A percentile compares a stretch with the other conserved stretches of the same genome.
Evolutionary conservation across 306 rosid species (phyloP).

Genomic region (Inga laurina): DNA sequence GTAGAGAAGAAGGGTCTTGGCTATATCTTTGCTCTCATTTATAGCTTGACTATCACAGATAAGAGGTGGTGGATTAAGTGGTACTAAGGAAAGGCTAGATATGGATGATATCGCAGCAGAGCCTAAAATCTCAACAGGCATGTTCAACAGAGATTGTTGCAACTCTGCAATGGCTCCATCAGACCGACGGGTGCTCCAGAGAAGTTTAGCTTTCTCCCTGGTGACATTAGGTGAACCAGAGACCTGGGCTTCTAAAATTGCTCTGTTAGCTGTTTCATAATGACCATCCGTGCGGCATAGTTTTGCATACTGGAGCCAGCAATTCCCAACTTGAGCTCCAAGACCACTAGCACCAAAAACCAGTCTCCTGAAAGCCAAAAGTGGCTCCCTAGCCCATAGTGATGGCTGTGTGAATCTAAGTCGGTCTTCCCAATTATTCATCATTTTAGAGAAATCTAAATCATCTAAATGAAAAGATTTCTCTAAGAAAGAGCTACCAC

Average conservation of each 20-base stretch:
- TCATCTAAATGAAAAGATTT: slow-evolving; percentile 70
- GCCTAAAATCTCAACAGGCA: slow-evolving; percentile 83
- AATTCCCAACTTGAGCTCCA: slow-evolving; percentile 86
- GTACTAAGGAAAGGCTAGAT: slow-evolving; percentile 83
- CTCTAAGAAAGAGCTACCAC: slow-evolving; percentile 80
- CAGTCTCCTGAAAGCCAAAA: slow-evolving; percentile 80
- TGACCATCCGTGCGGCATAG: slow-evolving; percentile 95
- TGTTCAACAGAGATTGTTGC: slow-evolving; percentile 85
- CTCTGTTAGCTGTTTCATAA: slow-evolving; percentile 91
- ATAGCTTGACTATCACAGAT: slow-evolving; percentile 68
- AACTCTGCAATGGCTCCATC: slow-evolving; percentile 93
- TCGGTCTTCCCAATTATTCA: slow-evolving; percentile 88
- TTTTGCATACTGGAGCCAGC: slow-evolving; percentile 99
- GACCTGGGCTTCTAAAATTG: slow-evolving; percentile 92
- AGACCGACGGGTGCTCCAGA: slow-evolving; percentile 90
- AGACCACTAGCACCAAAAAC: slow-evolving; percentile 78
- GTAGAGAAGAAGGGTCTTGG: slow-evolving; percentile 92
- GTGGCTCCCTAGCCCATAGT: slow-evolving; percentile 98
- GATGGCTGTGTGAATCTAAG: slow-evolving; percentile 88
- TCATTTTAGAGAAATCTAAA: slow-evolving; percentile 60
- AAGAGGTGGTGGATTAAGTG: slow-evolving; percentile 60
- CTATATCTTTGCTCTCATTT: slow-evolving; percentile 71
- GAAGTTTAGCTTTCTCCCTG: slow-evolving; percentile 90
- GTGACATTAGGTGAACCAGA: slow-evolving; percentile 87
- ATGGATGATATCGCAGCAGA: slow-evolving; percentile 80